Base-by-base conservation (phyloP, 176 grass and related monocot species). In the Tuctoria greenei region DNA sequence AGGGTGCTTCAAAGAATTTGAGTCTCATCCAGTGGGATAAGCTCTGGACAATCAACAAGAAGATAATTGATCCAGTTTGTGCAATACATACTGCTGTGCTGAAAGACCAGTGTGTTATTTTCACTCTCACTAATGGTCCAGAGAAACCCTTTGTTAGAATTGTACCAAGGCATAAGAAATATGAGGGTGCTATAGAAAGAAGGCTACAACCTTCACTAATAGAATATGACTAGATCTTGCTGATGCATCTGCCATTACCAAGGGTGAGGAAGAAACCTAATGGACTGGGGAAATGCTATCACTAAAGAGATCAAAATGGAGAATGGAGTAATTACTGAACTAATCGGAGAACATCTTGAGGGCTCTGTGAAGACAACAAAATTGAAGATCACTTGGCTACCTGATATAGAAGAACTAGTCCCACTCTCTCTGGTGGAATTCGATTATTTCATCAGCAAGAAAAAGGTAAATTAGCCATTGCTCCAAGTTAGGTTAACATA, bases 11-110 rank as follows among this genome's bases (percentile, higher is more conserved):
- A 37, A 93, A 97, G 67, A 97, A 93, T 87, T 67, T 97, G 69
- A 97, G 93, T 86, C 85, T 97, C 24, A 97, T 97, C 90, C 90
- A 97, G 73, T 93, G 93, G 93, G 93, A 97, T 80, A 97, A 93
- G 61, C 86, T 97, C 65, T 97, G 90, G 93, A 97, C 93, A 74
- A 93, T 91, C 61, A 97, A 97, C 84, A 91, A 97, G 81, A 93
- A 97, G 73, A 82, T 97, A 82, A 87, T 91, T 66, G 90, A 97
- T 63, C 93, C 93, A 64, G 81, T 85, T 27, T 97, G 90, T n/a
- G 80, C 88, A 40, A 90, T 90, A 69, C 93, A 97, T 78, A 93
- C 90, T 31, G 88, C 88, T 62, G 86, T 97, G 44, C 46, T 93
- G 46, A 89, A 88, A 64, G 86, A 89, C 25, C 66, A 83, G 50